These are phyloP conservation scores for Hygrophorus pudorinus DNA, from an alignment of 768 basidiomycete species.

Conservation along the genomic window DNA sequence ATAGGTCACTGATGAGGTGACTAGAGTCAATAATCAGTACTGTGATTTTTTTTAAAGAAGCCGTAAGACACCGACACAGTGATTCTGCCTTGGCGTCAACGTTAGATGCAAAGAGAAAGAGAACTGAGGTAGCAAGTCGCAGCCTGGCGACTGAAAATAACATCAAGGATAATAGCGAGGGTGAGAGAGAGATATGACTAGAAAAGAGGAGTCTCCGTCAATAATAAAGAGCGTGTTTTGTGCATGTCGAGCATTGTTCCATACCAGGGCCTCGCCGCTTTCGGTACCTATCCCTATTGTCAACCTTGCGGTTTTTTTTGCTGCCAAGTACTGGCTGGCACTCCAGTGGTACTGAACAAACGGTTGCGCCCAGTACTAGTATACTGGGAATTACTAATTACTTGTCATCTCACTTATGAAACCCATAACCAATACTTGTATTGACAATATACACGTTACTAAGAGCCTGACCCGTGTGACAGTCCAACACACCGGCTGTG, in stretches of 20 bases:
- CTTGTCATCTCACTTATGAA: too few species aligned
- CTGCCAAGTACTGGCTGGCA: too few species aligned
- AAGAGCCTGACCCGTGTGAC: too few species aligned
- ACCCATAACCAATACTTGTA: too few species aligned
- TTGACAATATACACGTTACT: too few species aligned
- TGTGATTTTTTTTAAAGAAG: background rate
- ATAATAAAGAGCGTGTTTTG: background rate
- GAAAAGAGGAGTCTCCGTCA: background rate
- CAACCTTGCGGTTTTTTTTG: too few species aligned
- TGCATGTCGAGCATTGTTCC: background rate
- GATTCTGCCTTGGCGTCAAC: slow-evolving; percentile 42
- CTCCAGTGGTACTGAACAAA: too few species aligned
- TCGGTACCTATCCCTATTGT: too few species aligned
- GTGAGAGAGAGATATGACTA: background rate
- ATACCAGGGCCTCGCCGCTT: too few species aligned
- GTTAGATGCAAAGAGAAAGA: slow-evolving; percentile 26
- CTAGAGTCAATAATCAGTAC: slow-evolving; percentile 30
- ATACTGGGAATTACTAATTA: too few species aligned
- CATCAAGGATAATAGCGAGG: slow-evolving; percentile 30
- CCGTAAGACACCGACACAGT: slow-evolving; percentile 41
- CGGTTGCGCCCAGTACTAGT: too few species aligned
- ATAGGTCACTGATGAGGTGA: slow-evolving; percentile 83
- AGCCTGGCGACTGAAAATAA: slow-evolving; percentile 63
- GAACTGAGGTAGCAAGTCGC: slow-evolving; percentile 45
- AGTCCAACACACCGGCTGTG: too few species aligned